Base-by-base conservation (phyloP, 805 yeast species). In the Kuraishia cidri region DNA sequence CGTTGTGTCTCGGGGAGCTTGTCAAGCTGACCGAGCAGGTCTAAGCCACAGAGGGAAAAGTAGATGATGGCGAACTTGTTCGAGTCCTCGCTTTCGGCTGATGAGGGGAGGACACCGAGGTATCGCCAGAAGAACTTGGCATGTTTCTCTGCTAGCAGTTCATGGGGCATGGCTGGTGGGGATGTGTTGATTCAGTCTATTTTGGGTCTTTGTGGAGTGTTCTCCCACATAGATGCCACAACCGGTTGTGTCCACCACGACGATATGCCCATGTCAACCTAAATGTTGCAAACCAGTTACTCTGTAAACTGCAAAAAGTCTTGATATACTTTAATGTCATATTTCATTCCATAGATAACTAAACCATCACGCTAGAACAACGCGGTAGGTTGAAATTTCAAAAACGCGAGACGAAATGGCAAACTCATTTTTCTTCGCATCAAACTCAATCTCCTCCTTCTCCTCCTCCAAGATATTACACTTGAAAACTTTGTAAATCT, bases 51-150 rank as follows among this genome's bases (percentile, higher is more conserved):
- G 1, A 86, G 47, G 27, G 83, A 66, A 48, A 85, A 85, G 50
- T 77, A 83, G 3, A 78, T 60, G n/a, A 87, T 52, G 4, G 90
- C 74, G 30, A 85, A 47, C 40, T 70, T 73, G 44, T 79, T 80
- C 5, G 84, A 68, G 45, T 83, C 95, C 37, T 79, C 78, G 0
- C 68, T 45, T 42, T 82, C 79, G 70, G 39, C 78, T 52, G 37
- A 60, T 43, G 57, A 73, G 56, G 66, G 62, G 5, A 57, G 36
- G 5, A 52, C 26, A 1, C 56, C 54, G 6, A 58, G 32, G 33
- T 50, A 48, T 16, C 58, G 38, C 19, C 45, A 35, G 36, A 57
- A 58, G 36, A 47, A 57, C 20, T 39, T 33, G 1, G 42, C 41
- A 35, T 58, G 64, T 24, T 46, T 46, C 24, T 31, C 24, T 15